phyloP scores from a whole-genome alignment of 176 grass and related monocot genomes.

The Typha latifolia region DNA sequence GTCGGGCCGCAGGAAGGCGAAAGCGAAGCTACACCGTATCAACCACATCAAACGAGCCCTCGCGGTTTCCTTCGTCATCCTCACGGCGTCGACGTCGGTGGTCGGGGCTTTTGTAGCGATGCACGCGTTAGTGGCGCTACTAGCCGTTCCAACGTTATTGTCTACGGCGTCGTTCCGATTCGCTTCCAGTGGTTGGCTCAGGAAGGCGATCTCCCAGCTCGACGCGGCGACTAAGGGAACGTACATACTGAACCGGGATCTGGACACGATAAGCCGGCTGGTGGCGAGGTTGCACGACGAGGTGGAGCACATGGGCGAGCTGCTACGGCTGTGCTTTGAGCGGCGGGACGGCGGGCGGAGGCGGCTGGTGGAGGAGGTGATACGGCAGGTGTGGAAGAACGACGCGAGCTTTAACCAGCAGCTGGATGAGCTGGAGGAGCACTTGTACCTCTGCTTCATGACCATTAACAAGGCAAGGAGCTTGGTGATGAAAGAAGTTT shows the following conservation, averaged over 20 bases:
- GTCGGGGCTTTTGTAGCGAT: constrained; percentile 55
- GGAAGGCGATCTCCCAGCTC: constrained; percentile 45
- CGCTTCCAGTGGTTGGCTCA: constrained; percentile 28
- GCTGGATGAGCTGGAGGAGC: constrained; percentile 93
- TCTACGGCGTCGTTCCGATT: constrained; percentile 19
- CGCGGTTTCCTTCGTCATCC: constrained; percentile 34
- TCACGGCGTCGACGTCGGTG: constrained; percentile 30
- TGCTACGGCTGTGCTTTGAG: constrained; percentile 57
- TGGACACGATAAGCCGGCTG: constrained; percentile 90
- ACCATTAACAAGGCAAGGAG: constrained; percentile 85
- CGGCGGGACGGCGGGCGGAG: constrained; percentile 32
- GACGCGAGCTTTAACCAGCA: constrained; percentile 68
- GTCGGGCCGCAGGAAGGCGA: constrained; percentile 44
- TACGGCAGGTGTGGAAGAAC: constrained; percentile 72
- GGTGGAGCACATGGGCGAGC: constrained; percentile 62
- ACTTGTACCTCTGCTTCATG: constrained; percentile 95
- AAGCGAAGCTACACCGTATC: constrained; percentile 40
- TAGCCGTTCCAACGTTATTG: constrained; percentile 36
- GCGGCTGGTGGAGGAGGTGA: constrained; percentile 64
- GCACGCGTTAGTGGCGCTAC: constrained; percentile 43
- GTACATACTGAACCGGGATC: constrained; percentile 77
- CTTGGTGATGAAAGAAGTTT: constrained; percentile 47
- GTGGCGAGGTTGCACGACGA: constrained; percentile 69
- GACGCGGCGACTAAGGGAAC: constrained; percentile 71
- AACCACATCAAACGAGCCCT: constrained; percentile 38